These are phyloP conservation scores for Yarrowia hollandica DNA, from an alignment of 805 yeast species.

Conservation along the genomic window DNA sequence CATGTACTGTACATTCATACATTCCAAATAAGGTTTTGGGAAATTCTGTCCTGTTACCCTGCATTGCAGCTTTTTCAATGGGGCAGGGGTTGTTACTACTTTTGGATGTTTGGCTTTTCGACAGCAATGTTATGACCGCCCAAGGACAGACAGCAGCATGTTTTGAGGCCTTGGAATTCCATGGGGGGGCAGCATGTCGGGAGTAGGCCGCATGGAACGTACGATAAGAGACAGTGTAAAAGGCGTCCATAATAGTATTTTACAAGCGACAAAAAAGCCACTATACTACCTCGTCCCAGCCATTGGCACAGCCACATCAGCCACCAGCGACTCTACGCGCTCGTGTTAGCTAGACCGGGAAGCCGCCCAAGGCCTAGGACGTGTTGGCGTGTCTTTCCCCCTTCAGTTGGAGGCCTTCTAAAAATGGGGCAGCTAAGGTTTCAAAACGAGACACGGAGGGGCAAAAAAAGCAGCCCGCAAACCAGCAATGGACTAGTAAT, in stretches of 20 bases:
- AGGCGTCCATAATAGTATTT: too few relatives aligned
- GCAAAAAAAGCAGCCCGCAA: too few relatives aligned
- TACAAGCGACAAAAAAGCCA: background rate
- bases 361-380: too few relatives aligned
- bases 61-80: background rate
- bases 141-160: background rate
- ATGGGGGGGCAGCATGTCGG: too few relatives aligned
- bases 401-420: background rate
- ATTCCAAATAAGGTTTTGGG: too few relatives aligned
- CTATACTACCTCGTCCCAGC: background rate
- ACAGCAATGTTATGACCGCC: conserved; percentile 24
- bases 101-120: conserved; percentile 8
- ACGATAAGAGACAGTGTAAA: too few relatives aligned
- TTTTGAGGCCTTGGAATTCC: too few relatives aligned
- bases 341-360: background rate
- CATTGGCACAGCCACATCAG: conserved; percentile 4
- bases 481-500: too few relatives aligned
- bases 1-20: too few relatives aligned
- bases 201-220: too few relatives aligned
- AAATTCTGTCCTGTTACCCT: too few relatives aligned
- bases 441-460: background rate
- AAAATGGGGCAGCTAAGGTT: conserved; percentile 18
- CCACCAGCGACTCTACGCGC: conserved; percentile 1
- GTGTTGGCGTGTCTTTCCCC: conserved; percentile 12
- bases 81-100: background rate